A percentile compares a stretch with the other conserved stretches of the same genome.
Evolutionary conservation across 1,284 basidiomycete genomes (phyloP).

Genomic region (Trichosporon faecale): DNA sequence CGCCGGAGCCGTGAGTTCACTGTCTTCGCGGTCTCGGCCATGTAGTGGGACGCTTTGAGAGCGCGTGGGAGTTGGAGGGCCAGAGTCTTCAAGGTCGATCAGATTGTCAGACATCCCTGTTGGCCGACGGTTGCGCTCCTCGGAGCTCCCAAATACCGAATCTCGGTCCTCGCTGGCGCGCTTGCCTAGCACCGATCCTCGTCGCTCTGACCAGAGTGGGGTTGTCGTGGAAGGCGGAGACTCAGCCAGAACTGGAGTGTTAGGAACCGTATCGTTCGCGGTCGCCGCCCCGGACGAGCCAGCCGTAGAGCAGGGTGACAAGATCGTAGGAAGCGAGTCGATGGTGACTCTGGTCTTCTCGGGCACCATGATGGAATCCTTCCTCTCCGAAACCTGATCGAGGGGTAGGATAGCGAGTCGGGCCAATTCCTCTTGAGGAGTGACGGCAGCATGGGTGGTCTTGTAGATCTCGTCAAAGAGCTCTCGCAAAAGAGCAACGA

Average conservation of each 20-base stretch:
- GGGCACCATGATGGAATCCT: slow-evolving; percentile 4
- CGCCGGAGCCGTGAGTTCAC: slow-evolving; percentile 13
- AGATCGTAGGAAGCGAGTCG: slow-evolving; percentile 15
- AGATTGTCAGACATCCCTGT: slow-evolving; percentile 7
- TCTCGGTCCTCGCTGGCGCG: slow-evolving; percentile 45
- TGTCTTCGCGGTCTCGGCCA: slow-evolving; percentile 14
- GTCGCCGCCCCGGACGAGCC: slow-evolving; percentile 35
- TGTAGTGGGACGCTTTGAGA: not conserved
- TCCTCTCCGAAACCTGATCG: slow-evolving; percentile 21
- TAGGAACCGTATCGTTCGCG: slow-evolving; percentile 23
- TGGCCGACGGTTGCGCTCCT: slow-evolving; percentile 23
- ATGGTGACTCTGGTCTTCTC: slow-evolving; percentile 19
- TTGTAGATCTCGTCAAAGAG: slow-evolving; percentile 47
- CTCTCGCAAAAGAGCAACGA: slow-evolving; percentile 42
- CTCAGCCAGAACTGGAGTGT: slow-evolving; percentile 11
- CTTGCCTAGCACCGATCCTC: slow-evolving; percentile 39
- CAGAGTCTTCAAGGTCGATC: slow-evolving; percentile 15
- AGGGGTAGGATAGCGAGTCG: slow-evolving; percentile 45
- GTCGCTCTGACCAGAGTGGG: not conserved
- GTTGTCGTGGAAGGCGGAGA: not conserved
- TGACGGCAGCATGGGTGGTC: slow-evolving; percentile 39
- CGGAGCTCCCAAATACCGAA: slow-evolving; percentile 32
- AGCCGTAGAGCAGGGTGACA: slow-evolving; percentile 26
- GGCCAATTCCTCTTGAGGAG: slow-evolving; percentile 49
- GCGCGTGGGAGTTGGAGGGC: not conserved